Base-by-base conservation (phyloP, 805 yeast genomes). In the Starmerella riodocensis region DNA sequence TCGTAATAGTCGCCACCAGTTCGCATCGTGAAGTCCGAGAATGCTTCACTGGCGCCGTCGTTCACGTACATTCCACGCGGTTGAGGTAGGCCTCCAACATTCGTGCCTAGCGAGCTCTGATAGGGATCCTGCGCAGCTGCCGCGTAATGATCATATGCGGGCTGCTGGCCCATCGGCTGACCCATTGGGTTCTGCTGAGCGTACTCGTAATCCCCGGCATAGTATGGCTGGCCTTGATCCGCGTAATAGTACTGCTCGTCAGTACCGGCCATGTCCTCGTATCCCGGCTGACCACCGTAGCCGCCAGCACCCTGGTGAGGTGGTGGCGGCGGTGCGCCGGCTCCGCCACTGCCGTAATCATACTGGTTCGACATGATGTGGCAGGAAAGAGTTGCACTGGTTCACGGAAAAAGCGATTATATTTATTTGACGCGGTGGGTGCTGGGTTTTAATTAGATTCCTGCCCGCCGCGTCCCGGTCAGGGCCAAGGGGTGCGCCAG, bases 11-110 rank as follows among this genome's bases (percentile, higher is more conserved):
- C 64, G 51, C 56, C 58, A 47, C 62, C 63, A 27, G 66, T 60
- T 19, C 66, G 56, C 63, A 60, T 61, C 30, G 68, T 63, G 52
- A 63, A 63, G 52, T 64, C 68, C 34, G 59, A 47, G 41, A 61
- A 63, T 5, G 65, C 58, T 49, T 63, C 67, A 16, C 60, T 52
- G 36, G 56, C 63, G 32, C 58, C 61, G 43, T 57, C 63, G 29
- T 57, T 46, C 23, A 37, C 39, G 45, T 46, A 47, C 32, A 23
- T 21, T 28, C 61, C 45, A 49, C 56, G 50, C 51, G 56, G 59
- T 29, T 44, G 46, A 7, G 46, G 45, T 16, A 46, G 39, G 16
- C 41, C 43, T 19, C 42, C 41, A 29, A 21, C 11, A 5, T 6
- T 5, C 7, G 18, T 35, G 29, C 43, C 43, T 9, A 36, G 21